Evolutionary conservation across 805 yeast species (phyloP), one percentile per base, ranked within the genome.

Genomic region (Ogataea angusta): DNA sequence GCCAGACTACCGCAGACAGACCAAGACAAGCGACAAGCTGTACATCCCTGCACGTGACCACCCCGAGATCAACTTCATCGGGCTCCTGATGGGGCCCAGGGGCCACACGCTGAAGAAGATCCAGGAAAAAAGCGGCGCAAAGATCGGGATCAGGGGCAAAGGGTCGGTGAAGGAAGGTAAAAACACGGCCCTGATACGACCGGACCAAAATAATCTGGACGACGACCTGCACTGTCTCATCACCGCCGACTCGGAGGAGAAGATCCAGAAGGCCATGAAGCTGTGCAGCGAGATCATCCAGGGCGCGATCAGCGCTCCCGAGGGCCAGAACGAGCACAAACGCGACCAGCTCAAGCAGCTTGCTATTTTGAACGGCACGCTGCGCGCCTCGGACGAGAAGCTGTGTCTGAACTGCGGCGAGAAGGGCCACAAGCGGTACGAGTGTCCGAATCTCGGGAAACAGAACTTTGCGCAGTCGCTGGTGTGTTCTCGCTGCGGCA

Each of bases 131-230:
- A 82, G 95, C 28, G 96, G 96, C 1, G 96, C 98, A 13, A 78
- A 75, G 49, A 83, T 93, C 44, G 95, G 90, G 3, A 85, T 93
- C 36, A 72, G 99, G 51, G 99, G 99, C 19, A 81, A 85, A 51
- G 99, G 99, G 0, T 90, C 97, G 1, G 95, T 89, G 14, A 91
- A 91, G 57, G 95, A 87, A 56, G 98, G 98, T 23, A 84, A 80
- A 59, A 75, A 76, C 42, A 65, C 76, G 1, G 56, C 69, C 10
- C 72, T 69, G 27, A 58, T 71, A 12, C 69, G 74, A 5, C 68
- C 72, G 30, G 70, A 68, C 12, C 75, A 75, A 23, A 70, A 74
- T 45, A 74, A 78, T 44, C 66, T 81, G 49, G 80, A 82, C 32
- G 99, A 95, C 44, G 95, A 88, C 30, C 64, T 95, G 40, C 99